A percentile compares a stretch with the other conserved stretches of the same genome.
phyloP scores from a whole-genome alignment of 208 protist genomes.

The Trypanosoma grayi region DNA sequence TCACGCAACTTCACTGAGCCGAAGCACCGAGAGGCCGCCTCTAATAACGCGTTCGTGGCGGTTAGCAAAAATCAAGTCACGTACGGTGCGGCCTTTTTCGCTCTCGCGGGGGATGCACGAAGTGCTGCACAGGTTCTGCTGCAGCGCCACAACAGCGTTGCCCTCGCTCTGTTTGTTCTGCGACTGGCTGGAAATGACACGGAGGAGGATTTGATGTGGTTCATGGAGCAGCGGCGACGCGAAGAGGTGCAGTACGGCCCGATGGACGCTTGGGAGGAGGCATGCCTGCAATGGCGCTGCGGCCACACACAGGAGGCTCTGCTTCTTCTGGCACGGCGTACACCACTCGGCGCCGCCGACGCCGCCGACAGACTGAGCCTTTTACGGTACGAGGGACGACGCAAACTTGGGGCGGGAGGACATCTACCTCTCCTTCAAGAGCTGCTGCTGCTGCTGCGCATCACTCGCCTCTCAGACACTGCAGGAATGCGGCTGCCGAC shows the following conservation, averaged over 20 bases:
- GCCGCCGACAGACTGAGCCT: conserved; percentile 12
- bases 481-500: conserved; percentile 43
- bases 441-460: conserved; percentile 10
- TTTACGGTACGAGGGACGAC: conserved; percentile 10
- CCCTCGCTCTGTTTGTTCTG: conserved; percentile 76
- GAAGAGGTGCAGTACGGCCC: conserved; percentile 13
- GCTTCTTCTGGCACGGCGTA: neutral
- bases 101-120: conserved; percentile 84
- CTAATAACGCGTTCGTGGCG: conserved; percentile 90
- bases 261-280: conserved; percentile 65
- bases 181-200: conserved; percentile 38
- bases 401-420: neutral
- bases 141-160: conserved; percentile 64
- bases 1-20: conserved; percentile 76
- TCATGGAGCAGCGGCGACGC: conserved; percentile 25
- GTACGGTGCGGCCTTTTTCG: conserved; percentile 92
- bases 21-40: conserved; percentile 68
- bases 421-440: neutral
- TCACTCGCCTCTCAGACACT: conserved; percentile 19
- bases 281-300: conserved; percentile 59
- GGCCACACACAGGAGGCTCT: conserved; percentile 21
- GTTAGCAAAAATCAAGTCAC: conserved; percentile 83
- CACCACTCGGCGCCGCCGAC: conserved; percentile 7
- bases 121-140: conserved; percentile 87
- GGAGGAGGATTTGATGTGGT: conserved; percentile 34